Conservation (phyloP, 148 eudicot genomes). For the Vaccinium vitisidaea region DNA sequence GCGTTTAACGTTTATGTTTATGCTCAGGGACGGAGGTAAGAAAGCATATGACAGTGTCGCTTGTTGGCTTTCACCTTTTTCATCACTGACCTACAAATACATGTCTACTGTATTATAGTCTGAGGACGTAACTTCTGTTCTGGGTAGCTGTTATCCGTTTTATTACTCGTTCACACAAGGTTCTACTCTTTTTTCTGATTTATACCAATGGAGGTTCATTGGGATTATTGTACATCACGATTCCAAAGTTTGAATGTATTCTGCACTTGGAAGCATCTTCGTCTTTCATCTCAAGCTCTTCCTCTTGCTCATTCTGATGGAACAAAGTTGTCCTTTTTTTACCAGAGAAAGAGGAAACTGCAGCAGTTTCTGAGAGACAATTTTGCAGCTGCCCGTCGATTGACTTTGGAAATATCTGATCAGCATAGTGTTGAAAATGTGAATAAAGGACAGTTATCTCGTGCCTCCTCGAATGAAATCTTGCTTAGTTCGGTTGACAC, state of each 20-base stretch:
- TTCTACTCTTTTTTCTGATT: neutral
- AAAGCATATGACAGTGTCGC: no score
- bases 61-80: no score
- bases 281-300: neutral
- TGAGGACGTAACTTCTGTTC: no score
- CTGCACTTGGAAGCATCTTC: neutral
- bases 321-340: neutral
- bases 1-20: no score
- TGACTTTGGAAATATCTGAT: constrained; percentile 9
- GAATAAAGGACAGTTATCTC: neutral
- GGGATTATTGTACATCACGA: neutral
- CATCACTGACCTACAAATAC: no score
- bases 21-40: no score
- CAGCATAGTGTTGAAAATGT: constrained; percentile 15
- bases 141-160: neutral
- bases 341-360: constrained; percentile 45
- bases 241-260: neutral
- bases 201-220: neutral
- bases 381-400: constrained; percentile 15
- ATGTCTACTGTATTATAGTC: no score
- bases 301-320: neutral
- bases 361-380: constrained; percentile 32
- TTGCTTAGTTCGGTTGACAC: constrained; percentile 19
- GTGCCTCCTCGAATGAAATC: neutral
- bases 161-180: neutral